Conservation (phyloP, 2,329 filamentous ascomycete species). For the Fusarium miscanthi region DNA sequence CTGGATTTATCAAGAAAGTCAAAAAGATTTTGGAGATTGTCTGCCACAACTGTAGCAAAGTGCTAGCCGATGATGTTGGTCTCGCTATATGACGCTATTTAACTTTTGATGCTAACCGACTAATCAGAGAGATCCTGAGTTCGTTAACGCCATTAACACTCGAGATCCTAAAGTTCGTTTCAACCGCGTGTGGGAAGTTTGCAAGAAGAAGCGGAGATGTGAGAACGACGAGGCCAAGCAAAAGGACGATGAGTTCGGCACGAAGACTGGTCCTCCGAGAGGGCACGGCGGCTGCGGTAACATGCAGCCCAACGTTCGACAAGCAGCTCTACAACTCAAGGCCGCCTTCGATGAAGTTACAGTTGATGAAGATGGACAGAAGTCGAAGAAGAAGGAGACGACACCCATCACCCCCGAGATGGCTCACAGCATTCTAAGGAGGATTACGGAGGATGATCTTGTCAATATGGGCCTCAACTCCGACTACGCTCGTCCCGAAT, state of each 20-base stretch:
- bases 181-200: conserved; percentile 89
- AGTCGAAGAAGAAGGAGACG: conserved; percentile 77
- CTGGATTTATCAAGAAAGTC: conserved; percentile 97
- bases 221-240: conserved; percentile 81
- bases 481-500: conserved; percentile 95
- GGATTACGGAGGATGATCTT: conserved; percentile 84
- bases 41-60: conserved; percentile 98
- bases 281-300: conserved; percentile 95
- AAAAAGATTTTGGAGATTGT: conserved; percentile 99
- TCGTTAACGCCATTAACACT: conserved; percentile 81
- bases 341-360: conserved; percentile 77
- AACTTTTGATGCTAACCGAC: conserved; percentile 70
- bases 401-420: conserved; percentile 83
- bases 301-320: conserved; percentile 85
- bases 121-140: conserved; percentile 83
- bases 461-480: conserved; percentile 90
- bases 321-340: conserved; percentile 85
- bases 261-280: conserved; percentile 62
- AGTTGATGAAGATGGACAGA: conserved; percentile 75
- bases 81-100: conserved; percentile 65
- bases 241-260: conserved; percentile 75
- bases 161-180: conserved; percentile 96
- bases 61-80: conserved; percentile 98
- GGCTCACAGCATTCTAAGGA: conserved; percentile 86
- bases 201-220: conserved; percentile 88